phyloP scores from a whole-genome alignment of 1,284 basidiomycete species.

The Papiliotrema fonsecae region DNA sequence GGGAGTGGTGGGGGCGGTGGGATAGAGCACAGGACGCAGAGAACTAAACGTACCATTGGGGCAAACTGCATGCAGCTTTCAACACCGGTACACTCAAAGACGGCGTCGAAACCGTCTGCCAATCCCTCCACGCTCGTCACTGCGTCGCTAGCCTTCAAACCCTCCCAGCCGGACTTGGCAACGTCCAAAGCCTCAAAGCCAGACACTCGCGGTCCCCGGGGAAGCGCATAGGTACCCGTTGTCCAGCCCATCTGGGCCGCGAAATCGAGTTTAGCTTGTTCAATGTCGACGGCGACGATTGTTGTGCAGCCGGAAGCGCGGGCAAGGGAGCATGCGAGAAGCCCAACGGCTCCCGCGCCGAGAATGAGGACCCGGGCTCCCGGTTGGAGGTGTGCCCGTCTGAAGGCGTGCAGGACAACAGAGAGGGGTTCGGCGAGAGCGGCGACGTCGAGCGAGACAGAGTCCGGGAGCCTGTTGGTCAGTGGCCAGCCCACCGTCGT shows the following conservation, averaged over 20 bases:
- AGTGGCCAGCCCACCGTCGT: not conserved
- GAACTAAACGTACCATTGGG: constrained; percentile 60
- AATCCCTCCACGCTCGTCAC: constrained; percentile 46
- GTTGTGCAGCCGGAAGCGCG: constrained; percentile 64
- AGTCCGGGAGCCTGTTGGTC: constrained; percentile 65
- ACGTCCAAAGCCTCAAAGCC: constrained; percentile 63
- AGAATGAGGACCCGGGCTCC: constrained; percentile 76
- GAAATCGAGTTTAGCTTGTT: constrained; percentile 71
- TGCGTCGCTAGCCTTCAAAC: constrained; percentile 24
- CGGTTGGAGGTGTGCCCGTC: constrained; percentile 59
- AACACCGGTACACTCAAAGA: constrained; percentile 93
- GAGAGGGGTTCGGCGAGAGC: constrained; percentile 87
- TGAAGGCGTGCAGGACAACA: constrained; percentile 77
- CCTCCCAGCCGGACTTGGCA: constrained; percentile 60
- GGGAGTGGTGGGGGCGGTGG: not conserved
- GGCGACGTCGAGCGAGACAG: constrained; percentile 68
- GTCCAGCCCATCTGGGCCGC: constrained; percentile 70
- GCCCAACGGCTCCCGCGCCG: constrained; percentile 86
- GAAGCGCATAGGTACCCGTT: constrained; percentile 64
- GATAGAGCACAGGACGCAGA: not conserved
- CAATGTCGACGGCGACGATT: constrained; percentile 79
- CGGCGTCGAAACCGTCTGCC: constrained; percentile 78
- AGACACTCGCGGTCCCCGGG: constrained; percentile 49
- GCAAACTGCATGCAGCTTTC: constrained; percentile 85
- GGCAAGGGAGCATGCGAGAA: constrained; percentile 76